Percentiles rank a stretch among this genome's conserved stretches.
phyloP scores from a whole-genome alignment of 768 basidiomycete genomes.

The Gelatoporia subvermispora region DNA sequence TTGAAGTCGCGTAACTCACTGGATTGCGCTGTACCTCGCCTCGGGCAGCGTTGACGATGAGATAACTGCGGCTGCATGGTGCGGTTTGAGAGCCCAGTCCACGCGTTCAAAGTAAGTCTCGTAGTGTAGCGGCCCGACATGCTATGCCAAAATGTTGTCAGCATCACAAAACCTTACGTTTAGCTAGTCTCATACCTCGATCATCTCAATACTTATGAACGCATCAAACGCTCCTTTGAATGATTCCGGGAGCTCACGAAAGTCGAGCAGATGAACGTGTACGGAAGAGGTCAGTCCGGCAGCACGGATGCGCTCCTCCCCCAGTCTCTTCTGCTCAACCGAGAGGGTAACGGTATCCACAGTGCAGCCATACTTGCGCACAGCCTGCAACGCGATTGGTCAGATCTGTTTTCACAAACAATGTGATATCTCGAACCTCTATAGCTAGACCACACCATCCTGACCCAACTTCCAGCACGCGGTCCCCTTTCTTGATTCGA shows the following conservation, averaged over 20 bases:
- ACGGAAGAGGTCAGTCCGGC: constrained; percentile 68
- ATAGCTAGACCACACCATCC: constrained; percentile 95
- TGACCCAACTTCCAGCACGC: constrained; percentile 84
- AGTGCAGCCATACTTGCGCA: constrained; percentile 63
- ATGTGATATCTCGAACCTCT: constrained; percentile 42
- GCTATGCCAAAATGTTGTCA: constrained; percentile 29
- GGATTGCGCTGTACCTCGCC: constrained; percentile 56
- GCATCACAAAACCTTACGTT: constrained; percentile 9
- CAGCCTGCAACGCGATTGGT: constrained; percentile 59
- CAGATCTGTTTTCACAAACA: background rate
- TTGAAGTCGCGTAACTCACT: constrained; percentile 42
- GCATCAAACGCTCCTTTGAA: constrained; percentile 69
- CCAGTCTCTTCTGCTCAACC: constrained; percentile 79
- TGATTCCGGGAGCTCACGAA: constrained; percentile 77
- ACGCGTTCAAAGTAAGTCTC: constrained; percentile 44
- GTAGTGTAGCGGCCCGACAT: constrained; percentile 37
- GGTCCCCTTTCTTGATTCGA: constrained; percentile 70
- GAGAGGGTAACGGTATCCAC: constrained; percentile 90
- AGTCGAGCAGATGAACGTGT: constrained; percentile 86
- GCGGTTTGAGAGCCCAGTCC: constrained; percentile 59
- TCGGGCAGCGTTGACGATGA: constrained; percentile 47
- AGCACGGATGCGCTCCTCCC: constrained; percentile 73
- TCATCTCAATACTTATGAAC: constrained; percentile 61
- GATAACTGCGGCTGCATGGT: constrained; percentile 56
- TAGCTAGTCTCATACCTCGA: constrained; percentile 47